Conservation (phyloP, 2,329 filamentous ascomycete species). For the Penicillium nordicum region DNA sequence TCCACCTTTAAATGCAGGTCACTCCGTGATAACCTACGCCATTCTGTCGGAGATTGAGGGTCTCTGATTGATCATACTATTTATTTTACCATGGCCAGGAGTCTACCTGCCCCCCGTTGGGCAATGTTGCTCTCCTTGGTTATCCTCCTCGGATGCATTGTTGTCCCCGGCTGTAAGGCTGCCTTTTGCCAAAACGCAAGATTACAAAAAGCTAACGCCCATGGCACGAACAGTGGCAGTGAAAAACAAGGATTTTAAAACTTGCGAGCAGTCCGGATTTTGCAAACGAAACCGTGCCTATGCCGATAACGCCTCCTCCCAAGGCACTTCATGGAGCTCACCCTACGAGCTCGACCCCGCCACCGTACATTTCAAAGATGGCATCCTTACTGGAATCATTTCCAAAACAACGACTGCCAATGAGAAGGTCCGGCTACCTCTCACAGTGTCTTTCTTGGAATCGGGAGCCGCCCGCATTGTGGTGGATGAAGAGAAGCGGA, state of each 20-base stretch:
- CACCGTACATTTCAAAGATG: conserved; percentile 72
- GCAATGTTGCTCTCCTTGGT: conserved; percentile 61
- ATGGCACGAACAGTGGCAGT: conserved; percentile 61
- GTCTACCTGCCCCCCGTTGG: conserved; percentile 59
- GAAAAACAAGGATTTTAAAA: conserved; percentile 97
- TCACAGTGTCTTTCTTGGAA: conserved; percentile 83
- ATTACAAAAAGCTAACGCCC: conserved; percentile 2
- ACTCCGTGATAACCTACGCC: conserved; percentile 14
- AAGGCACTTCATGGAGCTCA: conserved; percentile 67
- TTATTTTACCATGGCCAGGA: conserved; percentile 49
- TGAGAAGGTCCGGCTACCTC: conserved; percentile 72
- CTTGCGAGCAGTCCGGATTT: conserved; percentile 91
- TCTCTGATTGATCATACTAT: conserved; percentile 29
- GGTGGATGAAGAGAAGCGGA: conserved; percentile 85
- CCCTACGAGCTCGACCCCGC: conserved; percentile 75
- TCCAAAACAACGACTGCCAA: conserved; percentile 70
- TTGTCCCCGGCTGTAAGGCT: conserved; percentile 62
- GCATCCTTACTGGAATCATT: conserved; percentile 75
- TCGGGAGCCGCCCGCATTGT: conserved; percentile 84
- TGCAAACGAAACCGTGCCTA: conserved; percentile 91
- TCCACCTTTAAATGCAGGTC: conserved; percentile 31
- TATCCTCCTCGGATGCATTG: conserved; percentile 56
- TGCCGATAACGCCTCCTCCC: conserved; percentile 69
- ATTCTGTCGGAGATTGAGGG: conserved; percentile 31
- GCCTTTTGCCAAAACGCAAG: not conserved